A percentile compares a stretch with the other conserved stretches of the same genome.
These are phyloP conservation scores for Coniochaeta pulveracea DNA, from an alignment of 2,329 filamentous ascomycete species.

Conservation along the genomic window DNA sequence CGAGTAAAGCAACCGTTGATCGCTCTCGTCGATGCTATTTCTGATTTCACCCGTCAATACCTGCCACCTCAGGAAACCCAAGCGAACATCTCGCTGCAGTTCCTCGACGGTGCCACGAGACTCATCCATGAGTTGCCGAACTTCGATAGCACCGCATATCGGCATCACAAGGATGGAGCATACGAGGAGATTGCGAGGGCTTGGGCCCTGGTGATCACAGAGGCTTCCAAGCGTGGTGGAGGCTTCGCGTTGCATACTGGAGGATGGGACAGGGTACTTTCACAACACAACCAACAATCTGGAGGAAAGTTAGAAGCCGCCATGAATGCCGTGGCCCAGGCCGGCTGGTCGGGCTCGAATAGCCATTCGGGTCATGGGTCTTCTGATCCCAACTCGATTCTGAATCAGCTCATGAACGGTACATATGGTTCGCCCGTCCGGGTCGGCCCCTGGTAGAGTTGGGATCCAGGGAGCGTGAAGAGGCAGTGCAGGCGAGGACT, in stretches of 20 bases:
- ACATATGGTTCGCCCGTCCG: slow-evolving; percentile 48
- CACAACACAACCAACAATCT: slow-evolving; percentile 79
- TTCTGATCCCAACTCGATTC: slow-evolving; percentile 42
- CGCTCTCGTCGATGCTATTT: slow-evolving; percentile 76
- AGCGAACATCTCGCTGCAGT: slow-evolving; percentile 71
- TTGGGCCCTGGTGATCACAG: slow-evolving; percentile 83
- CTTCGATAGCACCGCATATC: slow-evolving; percentile 82
- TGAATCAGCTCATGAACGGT: slow-evolving; percentile 51
- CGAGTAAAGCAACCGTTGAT: slow-evolving; percentile 72
- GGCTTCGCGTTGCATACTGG: slow-evolving; percentile 83
- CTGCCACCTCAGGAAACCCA: slow-evolving; percentile 84
- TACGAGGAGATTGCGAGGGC: slow-evolving; percentile 94
- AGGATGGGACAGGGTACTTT: slow-evolving; percentile 82
- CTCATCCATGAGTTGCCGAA: slow-evolving; percentile 82
- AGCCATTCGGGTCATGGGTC: slow-evolving; percentile 10
- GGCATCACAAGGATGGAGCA: slow-evolving; percentile 85
- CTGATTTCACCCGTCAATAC: slow-evolving; percentile 92
- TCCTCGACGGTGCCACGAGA: slow-evolving; percentile 80
- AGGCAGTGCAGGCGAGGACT: too few species aligned
- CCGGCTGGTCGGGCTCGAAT: slow-evolving; percentile 63
- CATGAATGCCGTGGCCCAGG: slow-evolving; percentile 63
- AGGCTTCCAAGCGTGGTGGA: slow-evolving; percentile 81
- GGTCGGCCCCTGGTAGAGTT: slow-evolving; percentile 54
- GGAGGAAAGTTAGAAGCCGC: slow-evolving; percentile 72
- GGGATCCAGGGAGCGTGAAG: too few species aligned